Percentiles rank a stretch among this genome's conserved stretches.
Conservation (phyloP, 1,284 basidiomycete species). For the Polyporus tsugae region DNA sequence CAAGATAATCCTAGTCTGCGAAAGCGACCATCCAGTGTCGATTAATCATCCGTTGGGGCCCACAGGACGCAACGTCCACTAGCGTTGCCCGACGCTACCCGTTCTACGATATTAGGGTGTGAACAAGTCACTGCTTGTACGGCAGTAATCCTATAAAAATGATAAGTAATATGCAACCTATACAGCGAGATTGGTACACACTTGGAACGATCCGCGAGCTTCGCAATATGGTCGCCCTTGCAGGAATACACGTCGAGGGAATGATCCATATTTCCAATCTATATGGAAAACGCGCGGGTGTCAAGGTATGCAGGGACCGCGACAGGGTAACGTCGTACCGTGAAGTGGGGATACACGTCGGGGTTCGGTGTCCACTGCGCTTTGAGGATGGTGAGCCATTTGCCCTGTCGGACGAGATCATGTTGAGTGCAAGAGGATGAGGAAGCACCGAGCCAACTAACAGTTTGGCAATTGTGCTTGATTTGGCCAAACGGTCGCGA, state of each 20-base stretch:
- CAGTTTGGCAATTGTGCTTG: constrained; percentile 80
- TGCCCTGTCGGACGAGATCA: constrained; percentile 56
- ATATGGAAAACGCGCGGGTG: not conserved
- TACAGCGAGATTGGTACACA: constrained; percentile 41
- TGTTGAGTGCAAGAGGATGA: not conserved
- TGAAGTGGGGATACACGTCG: constrained; percentile 82
- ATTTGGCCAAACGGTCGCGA: constrained; percentile 69
- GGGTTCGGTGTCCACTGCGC: constrained; percentile 82
- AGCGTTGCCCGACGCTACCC: constrained; percentile 77
- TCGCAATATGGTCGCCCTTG: constrained; percentile 75
- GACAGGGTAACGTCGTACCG: constrained; percentile 51
- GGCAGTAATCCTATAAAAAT: constrained; percentile 66
- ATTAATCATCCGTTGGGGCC: constrained; percentile 56
- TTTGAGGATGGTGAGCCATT: constrained; percentile 78
- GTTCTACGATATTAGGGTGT: constrained; percentile 77
- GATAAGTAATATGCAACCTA: constrained; percentile 14
- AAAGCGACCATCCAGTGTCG: not conserved
- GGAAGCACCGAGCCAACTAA: constrained; percentile 42
- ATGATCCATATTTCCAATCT: constrained; percentile 83
- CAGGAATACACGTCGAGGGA: constrained; percentile 75
- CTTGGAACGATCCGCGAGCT: constrained; percentile 64
- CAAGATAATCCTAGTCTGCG: no score
- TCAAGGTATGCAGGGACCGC: not conserved
- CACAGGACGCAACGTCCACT: constrained; percentile 83
- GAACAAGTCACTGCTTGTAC: constrained; percentile 87